Conservation (phyloP, 495 filamentous ascomycete species). For the Annulohypoxylon nitens region DNA sequence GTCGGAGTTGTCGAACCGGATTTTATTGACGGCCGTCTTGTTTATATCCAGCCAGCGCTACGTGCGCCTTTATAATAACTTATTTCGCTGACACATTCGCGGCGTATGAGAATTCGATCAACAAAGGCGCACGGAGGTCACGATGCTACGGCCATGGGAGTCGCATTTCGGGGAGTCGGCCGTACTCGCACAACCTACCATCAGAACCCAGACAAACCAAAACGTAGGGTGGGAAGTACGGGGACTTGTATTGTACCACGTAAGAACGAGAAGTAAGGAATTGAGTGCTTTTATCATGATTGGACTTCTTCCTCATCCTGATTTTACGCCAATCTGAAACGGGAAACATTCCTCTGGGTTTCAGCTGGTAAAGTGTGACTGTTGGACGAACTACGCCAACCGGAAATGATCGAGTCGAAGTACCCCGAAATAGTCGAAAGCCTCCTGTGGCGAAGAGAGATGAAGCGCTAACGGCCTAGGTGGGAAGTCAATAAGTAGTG, state of each 20-base stretch:
- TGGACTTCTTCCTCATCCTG: slow-evolving; percentile 24
- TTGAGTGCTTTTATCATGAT: slow-evolving; percentile 18
- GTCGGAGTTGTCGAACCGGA: not conserved
- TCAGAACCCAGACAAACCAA: slow-evolving; percentile 30
- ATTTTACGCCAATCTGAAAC: slow-evolving; percentile 24
- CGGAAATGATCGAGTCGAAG: slow-evolving; percentile 17
- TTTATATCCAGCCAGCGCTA: slow-evolving; percentile 23
- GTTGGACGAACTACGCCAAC: slow-evolving; percentile 12
- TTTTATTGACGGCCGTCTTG: not conserved
- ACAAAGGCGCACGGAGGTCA: slow-evolving; percentile 1
- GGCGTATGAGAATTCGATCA: slow-evolving; percentile 9
- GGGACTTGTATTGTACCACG: slow-evolving; percentile 24
- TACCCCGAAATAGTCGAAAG: slow-evolving; percentile 24
- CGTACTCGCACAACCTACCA: slow-evolving; percentile 13
- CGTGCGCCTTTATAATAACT: slow-evolving; percentile 28
- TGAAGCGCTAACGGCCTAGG: slow-evolving; percentile 14
- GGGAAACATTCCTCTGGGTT: slow-evolving; percentile 1
- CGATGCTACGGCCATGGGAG: slow-evolving; percentile 4
- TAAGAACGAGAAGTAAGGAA: slow-evolving; percentile 18
- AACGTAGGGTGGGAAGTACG: slow-evolving; percentile 11
- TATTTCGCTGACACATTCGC: slow-evolving; percentile 4
- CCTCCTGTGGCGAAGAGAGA: slow-evolving; percentile 14
- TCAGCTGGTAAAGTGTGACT: slow-evolving; percentile 15
- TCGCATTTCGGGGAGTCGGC: slow-evolving; percentile 39
- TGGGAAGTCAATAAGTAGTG: slow-evolving; percentile 39